Evolutionary conservation across 495 filamentous ascomycete genomes (phyloP).

Genomic region (Collariella sp.): DNA sequence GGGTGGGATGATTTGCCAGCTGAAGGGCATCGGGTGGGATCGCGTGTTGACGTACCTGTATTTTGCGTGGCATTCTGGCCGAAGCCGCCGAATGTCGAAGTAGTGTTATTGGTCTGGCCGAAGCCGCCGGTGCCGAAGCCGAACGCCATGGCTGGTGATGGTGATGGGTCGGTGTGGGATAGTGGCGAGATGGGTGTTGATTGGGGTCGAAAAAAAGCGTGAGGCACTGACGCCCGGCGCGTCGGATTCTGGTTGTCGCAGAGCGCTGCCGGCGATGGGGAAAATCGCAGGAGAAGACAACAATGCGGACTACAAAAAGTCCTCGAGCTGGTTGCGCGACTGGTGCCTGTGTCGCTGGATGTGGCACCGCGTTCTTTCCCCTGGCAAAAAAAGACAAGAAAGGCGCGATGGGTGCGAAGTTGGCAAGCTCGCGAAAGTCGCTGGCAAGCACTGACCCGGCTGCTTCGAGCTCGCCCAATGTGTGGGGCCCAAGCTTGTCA

Average conservation of each 20-base stretch:
- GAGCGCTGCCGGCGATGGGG: neutral
- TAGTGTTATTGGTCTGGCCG: constrained; percentile 48
- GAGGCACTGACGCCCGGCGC: constrained; percentile 7
- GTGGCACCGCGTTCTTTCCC: constrained; percentile 6
- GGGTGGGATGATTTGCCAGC: neutral
- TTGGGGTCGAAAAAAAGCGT: constrained; percentile 10
- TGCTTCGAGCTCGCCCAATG: neutral
- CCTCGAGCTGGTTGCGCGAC: neutral
- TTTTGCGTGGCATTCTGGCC: constrained; percentile 44
- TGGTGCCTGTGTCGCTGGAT: neutral
- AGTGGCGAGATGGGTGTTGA: neutral
- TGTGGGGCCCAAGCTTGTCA: neutral
- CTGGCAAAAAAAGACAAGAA: neutral
- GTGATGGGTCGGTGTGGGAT: neutral
- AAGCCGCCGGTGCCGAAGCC: constrained; percentile 47
- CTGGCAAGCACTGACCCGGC: neutral
- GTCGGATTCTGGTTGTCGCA: neutral
- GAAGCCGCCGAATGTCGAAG: constrained; percentile 48
- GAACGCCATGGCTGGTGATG: constrained; percentile 39
- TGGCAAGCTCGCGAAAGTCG: constrained; percentile 12
- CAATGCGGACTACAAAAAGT: neutral
- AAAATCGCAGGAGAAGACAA: neutral
- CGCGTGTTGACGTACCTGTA: constrained; percentile 32
- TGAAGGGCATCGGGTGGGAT: constrained; percentile 6
- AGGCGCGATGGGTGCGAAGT: constrained; percentile 15